Evolutionary conservation across 2,329 filamentous ascomycete genomes (phyloP), one percentile per base, ranked within the genome.

Genomic region (Trichoderma afroharzianum): DNA sequence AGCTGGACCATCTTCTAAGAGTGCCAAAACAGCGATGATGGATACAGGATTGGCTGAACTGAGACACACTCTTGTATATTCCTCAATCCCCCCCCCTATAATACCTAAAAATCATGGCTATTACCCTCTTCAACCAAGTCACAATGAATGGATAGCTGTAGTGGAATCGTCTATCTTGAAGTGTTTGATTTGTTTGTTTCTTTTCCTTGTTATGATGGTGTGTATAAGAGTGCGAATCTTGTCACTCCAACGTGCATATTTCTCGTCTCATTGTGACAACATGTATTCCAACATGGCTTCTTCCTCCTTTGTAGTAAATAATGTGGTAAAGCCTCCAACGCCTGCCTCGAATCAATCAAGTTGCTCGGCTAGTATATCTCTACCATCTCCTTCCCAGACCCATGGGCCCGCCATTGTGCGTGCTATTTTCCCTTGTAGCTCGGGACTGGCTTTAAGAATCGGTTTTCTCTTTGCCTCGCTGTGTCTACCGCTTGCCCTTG

Each of bases 401-500:
- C 15, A 24, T 57, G 36, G 26, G 26, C 50, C 57, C 2, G 67
- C 71, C 43, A 26, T 57, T n/a, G 33, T 55, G 55, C 15, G 55
- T 32, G 9, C 26, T 50, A 21, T 55, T 39, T 36, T 26, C 50
- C 21, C 14, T 36, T 24, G 24, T 24, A 57, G 50, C 59, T 39
- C 24, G 12, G 30, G 50, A 28, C 30, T 50, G 39, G 33, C 53
- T 67, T 39, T 39, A 14, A 21, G 9, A 33, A 24, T 24, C 15
- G 18, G 14, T n/a, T 6, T 33, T 15, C 21, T 36, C n/a, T 18
- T 32, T 36, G 11, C 21, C 24, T 59, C 18, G 47, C 2, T 8
- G 3, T 1, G 4, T 26, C 30, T 71, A 63, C 71, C 63, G 64
- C 58, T 64, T 69, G 59, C 50, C 50, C 67, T 64, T 78, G 76